Evolutionary conservation across 73 alveolate species (phyloP).

Genomic region (Paramecium caudatum): DNA sequence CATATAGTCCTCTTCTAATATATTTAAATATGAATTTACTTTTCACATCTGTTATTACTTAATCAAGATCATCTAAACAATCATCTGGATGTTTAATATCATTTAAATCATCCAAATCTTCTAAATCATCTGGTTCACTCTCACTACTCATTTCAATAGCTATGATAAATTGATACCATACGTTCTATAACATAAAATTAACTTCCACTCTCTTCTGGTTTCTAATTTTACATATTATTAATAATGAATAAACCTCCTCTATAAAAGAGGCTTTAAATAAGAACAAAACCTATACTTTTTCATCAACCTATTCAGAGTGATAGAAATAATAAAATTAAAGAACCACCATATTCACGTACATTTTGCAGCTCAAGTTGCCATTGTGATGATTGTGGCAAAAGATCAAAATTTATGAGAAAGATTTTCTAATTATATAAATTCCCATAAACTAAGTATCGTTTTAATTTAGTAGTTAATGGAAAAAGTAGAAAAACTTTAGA

Average conservation of each 20-base stretch:
- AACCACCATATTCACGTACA: too few relatives aligned
- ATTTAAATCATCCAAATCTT: constrained; percentile 70
- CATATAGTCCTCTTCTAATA: constrained; percentile 70
- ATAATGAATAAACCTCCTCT: too few relatives aligned
- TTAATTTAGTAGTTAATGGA: constrained; percentile 22
- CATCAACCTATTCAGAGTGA: too few relatives aligned
- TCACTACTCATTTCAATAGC: constrained; percentile 75
- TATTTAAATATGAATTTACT: constrained; percentile 21
- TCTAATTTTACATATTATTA: not conserved
- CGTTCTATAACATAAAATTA: constrained; percentile 73
- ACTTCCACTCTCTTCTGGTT: constrained; percentile 15
- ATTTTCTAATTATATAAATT: not conserved
- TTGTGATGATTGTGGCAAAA: constrained; percentile 31
- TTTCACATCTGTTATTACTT: constrained; percentile 62
- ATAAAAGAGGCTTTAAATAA: too few relatives aligned
- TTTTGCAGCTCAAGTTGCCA: constrained; percentile 21
- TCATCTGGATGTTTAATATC: constrained; percentile 72
- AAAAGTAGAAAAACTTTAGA: not conserved
- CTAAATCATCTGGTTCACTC: constrained; percentile 77
- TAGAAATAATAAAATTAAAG: too few relatives aligned
- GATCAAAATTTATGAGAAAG: not conserved
- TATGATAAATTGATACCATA: not conserved
- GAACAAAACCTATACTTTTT: too few relatives aligned
- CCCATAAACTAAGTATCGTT: constrained; percentile 22
- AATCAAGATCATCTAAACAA: constrained; percentile 68